Base-by-base conservation (phyloP, 192 early-diverging fungal genomes). In the Hyaloraphidium curvatum region DNA sequence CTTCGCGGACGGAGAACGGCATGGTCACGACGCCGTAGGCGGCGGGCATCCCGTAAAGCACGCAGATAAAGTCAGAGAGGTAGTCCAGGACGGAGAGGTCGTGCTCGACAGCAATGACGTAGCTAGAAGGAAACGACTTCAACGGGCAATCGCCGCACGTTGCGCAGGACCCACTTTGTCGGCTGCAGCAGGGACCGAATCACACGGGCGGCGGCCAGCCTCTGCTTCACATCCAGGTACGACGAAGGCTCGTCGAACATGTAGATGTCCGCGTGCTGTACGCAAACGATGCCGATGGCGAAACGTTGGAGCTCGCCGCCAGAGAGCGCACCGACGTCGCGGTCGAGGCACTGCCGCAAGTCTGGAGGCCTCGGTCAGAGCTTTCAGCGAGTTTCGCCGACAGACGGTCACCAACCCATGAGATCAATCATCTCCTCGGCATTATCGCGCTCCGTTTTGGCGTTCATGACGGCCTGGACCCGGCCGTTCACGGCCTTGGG, bases 231-330 rank as follows among this genome's bases (percentile, higher is more conserved):
- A 71, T 97, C 93, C 55, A 97, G 66, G 63, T 94, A 97, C 39
- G 82, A 86, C 31, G 93, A 97, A 48, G 93, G 93, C 70, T 97
- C 93, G 66, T 97, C 93, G 66, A 91, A 90, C 93, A 97, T 94
- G 71, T 91, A 93, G 40, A 97, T 87, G 67, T 94, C 85, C 40
- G 83, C 89, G 11, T 76, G 60, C 60, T 86, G 86, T 51, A 92
- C 81, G 40, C 69, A 69, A 16, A 84, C 76, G 29, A 88, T 72
- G 23, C 77, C 84, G 69, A 97, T 97, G 55, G 93, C 89, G 66
- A 97, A 97, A 58, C 93, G 83, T 72, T 97, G 93, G 64, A 97
- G 74, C 74, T 95, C 91, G 66, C 92, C 92, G 66, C 91, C 89
- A 31, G 87, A 93, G 59, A 97, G 66, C 65, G 86, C 76, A 31